Conservation (phyloP, 2,329 filamentous ascomycete genomes). For the Venturia pyrina region DNA sequence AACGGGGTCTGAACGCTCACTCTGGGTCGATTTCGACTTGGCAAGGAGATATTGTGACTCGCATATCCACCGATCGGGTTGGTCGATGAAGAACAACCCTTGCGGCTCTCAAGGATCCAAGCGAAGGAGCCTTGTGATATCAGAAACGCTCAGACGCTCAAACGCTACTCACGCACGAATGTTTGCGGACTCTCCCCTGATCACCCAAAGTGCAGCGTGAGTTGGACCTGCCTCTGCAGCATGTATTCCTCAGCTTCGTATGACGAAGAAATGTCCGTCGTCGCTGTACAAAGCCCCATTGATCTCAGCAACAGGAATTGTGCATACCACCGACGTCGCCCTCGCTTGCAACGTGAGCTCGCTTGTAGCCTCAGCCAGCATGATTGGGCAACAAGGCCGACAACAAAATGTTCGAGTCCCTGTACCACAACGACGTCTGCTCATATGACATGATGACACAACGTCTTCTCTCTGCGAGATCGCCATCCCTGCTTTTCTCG, state of each 20-base stretch:
- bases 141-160: not conserved
- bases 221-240: not conserved
- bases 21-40: not conserved
- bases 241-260: not conserved
- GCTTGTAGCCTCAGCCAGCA: not conserved
- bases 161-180: not conserved
- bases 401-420: not conserved
- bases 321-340: not conserved
- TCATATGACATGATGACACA: not conserved
- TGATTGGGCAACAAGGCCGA: not conserved
- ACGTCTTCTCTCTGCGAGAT: not conserved
- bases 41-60: not conserved
- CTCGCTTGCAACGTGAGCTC: constrained; percentile 4
- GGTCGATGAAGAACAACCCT: not conserved
- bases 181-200: not conserved
- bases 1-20: not conserved
- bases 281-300: not conserved
- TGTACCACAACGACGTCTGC: not conserved
- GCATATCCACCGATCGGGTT: not conserved
- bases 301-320: not conserved
- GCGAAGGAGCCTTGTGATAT: not conserved
- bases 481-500: not conserved
- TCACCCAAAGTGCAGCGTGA: not conserved
- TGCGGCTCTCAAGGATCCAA: not conserved
- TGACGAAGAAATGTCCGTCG: not conserved